Conservation (phyloP, 2,329 filamentous ascomycete genomes). For the Calonectria montana region DNA sequence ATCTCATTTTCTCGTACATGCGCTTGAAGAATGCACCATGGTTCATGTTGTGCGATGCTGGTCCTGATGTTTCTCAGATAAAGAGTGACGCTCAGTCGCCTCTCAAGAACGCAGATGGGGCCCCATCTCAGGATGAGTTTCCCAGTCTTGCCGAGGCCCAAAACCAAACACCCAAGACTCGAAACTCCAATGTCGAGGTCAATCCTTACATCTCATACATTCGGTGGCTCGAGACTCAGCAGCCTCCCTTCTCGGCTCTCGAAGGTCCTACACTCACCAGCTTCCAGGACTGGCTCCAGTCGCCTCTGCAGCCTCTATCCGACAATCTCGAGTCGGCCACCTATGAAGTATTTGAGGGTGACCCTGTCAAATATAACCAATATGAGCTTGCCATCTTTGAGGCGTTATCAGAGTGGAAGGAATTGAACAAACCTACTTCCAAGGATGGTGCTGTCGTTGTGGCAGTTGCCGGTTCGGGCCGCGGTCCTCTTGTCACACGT, state of each 20-base stretch:
- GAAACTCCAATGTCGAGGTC: conserved; percentile 40
- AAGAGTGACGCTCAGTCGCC: conserved; percentile 35
- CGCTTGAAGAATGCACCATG: conserved; percentile 72
- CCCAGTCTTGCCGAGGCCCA: conserved; percentile 79
- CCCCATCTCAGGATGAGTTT: conserved; percentile 64
- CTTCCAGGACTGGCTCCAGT: conserved; percentile 95
- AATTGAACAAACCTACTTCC: conserved; percentile 77
- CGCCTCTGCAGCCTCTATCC: conserved; percentile 91
- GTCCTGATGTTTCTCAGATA: conserved; percentile 56
- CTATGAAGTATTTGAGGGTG: conserved; percentile 98
- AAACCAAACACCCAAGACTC: conserved; percentile 36
- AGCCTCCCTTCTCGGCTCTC: conserved; percentile 69
- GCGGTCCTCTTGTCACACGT: conserved; percentile 90
- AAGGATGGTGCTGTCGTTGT: conserved; percentile 80
- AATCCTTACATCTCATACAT: conserved; percentile 80
- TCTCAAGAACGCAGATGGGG: conserved; percentile 43
- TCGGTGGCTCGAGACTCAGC: conserved; percentile 83
- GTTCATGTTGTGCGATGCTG: conserved; percentile 72
- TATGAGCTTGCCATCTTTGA: conserved; percentile 88
- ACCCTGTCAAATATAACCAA: conserved; percentile 97
- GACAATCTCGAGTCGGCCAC: conserved; percentile 98
- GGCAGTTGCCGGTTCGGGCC: conserved; percentile 91
- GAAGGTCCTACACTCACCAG: conserved; percentile 65
- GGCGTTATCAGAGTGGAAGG: conserved; percentile 83
- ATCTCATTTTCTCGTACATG: conserved; percentile 72